phyloP scores from a whole-genome alignment of 2,329 filamentous ascomycete genomes.

The Fragosphaeria purpurea region DNA sequence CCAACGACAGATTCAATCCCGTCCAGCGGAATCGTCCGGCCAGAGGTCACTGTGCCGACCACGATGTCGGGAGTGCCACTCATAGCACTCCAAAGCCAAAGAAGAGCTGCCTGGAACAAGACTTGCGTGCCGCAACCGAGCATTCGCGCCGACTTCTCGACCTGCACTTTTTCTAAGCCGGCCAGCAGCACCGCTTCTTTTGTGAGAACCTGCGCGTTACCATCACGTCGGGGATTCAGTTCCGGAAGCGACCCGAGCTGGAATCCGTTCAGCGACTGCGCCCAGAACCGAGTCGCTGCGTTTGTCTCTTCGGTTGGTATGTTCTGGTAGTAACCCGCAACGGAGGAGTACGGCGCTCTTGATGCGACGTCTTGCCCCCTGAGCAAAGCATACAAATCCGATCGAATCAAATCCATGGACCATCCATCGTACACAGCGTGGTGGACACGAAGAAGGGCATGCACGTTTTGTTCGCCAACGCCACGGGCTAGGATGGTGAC shows the following conservation, averaged over 20 bases:
- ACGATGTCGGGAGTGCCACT: slow-evolving; percentile 55
- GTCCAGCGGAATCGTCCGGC: slow-evolving; percentile 60
- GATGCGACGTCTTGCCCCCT: slow-evolving; percentile 14
- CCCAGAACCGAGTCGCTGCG: slow-evolving; percentile 56
- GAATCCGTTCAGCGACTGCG: slow-evolving; percentile 49
- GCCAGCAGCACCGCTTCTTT: slow-evolving; percentile 18
- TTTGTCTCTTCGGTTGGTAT: slow-evolving; percentile 20
- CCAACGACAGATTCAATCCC: slow-evolving; percentile 66
- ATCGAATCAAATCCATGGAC: slow-evolving; percentile 67
- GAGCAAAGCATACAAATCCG: slow-evolving; percentile 52
- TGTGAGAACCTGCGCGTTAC: slow-evolving; percentile 12
- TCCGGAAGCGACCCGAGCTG: slow-evolving; percentile 48
- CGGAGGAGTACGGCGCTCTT: slow-evolving; percentile 49
- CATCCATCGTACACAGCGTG: slow-evolving; percentile 91
- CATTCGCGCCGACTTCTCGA: slow-evolving; percentile 26
- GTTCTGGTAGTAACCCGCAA: slow-evolving; percentile 42
- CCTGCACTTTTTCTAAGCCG: slow-evolving; percentile 21
- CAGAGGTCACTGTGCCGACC: slow-evolving; percentile 74
- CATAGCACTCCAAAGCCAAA: slow-evolving; percentile 56
- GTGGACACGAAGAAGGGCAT: slow-evolving; percentile 53
- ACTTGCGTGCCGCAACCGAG: slow-evolving; percentile 53
- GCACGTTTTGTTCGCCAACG: slow-evolving; percentile 11
- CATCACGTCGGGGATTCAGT: slow-evolving; percentile 30
- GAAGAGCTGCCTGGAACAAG: slow-evolving; percentile 64
- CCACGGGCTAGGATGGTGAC: slow-evolving; percentile 39